Percentiles rank a stretch among this genome's conserved stretches.
Evolutionary conservation across 345 rosid species (phyloP).

Genomic region (Toxicodendron radicans): DNA sequence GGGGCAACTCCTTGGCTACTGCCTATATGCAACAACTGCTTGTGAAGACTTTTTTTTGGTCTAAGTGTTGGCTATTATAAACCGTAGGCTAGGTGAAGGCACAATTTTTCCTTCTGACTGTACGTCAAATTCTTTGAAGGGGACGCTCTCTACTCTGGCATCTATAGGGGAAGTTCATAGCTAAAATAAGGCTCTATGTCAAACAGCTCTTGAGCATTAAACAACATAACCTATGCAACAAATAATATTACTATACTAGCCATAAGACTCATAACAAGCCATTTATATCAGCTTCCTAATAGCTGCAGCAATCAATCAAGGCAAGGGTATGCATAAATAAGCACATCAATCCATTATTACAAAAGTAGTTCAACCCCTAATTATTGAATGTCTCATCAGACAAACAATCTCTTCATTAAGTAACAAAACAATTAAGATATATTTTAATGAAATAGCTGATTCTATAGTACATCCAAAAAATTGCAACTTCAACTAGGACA

Average conservation of each 20-base stretch:
- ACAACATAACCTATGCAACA: background rate
- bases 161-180: no score
- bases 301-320: background rate
- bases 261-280: background rate
- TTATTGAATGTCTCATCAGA: background rate
- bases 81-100: no score
- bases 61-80: no score
- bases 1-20: background rate
- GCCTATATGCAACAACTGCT: no score
- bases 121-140: no score
- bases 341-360: background rate
- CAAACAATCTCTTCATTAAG: background rate
- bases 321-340: background rate
- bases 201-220: no score
- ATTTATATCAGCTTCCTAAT: background rate
- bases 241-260: background rate
- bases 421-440: background rate
- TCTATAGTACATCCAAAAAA: constrained; percentile 13
- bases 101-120: no score
- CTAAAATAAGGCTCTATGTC: no score
- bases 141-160: no score
- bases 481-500: background rate
- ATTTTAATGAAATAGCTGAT: background rate
- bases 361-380: background rate
- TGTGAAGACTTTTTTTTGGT: no score